Evolutionary conservation across 352 stramenopile genomes (phyloP), one percentile per base, ranked within the genome.

Genomic region (Blastocystis sp.): DNA sequence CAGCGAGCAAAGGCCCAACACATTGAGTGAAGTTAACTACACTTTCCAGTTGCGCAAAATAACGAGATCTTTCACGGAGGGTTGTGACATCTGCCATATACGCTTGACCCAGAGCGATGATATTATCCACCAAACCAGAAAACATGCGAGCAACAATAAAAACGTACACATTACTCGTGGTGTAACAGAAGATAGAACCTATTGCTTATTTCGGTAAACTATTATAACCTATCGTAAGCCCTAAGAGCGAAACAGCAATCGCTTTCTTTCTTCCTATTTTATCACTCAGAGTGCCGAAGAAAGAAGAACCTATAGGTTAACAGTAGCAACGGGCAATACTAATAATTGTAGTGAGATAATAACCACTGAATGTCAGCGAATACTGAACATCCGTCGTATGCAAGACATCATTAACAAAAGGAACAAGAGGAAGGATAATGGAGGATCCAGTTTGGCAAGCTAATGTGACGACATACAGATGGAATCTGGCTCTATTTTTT

Each of bases 51-150:
- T 84, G 73, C 2, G 73, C 73, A 39, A 84, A 66, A 43, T 84
- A 84, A 29, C 55, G 37, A 9, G 73, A 13, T 7, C 73, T 7
- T 7, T 84, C 73, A 9, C 53, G 34, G 3, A 47, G 26, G 20
- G 54, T 29, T 26, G 73, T 84, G 26, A 84, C 66, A 84, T 84
- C 73, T 2, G 73, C 73, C n/a, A 84, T 84, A 41, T 66, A 56
- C 9, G 73, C 73, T 45, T 84, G 73, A 68, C 43, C 59, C 8
- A 84, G 73, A 50, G 53, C 59, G 4, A 66, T 26, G 0, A 69
- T 29, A 23, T 59, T 84, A 68, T 84, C 73, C 37, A 84, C 45
- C 3, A 64, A 20, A 5, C 73, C 73, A 11, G 73, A 23, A 66
- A 68, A n/a, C 18, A 64, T n/a, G 6, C 73, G 73, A 45, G 20